Evolutionary conservation across 257 asterid genomes (phyloP).

Genomic region (Leptodermis oblonga): DNA sequence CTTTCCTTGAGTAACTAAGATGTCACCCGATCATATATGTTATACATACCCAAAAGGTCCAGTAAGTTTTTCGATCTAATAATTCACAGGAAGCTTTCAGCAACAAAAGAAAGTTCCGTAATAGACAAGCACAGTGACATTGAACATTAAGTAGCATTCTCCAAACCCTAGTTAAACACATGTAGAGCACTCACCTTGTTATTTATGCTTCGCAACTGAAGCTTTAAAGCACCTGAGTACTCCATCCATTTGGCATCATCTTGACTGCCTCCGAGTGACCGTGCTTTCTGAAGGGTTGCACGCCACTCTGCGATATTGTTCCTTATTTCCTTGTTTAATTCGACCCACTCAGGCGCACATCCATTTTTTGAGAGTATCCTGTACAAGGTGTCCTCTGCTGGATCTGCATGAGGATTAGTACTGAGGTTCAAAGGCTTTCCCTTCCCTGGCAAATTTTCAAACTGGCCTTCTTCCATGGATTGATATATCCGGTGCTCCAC

Average conservation of each 20-base stretch:
- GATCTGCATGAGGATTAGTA: conserved; percentile 79
- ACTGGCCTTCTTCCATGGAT: conserved; percentile 94
- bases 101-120: background rate
- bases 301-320: conserved; percentile 55
- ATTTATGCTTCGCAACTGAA: conserved; percentile 65
- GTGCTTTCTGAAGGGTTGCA: conserved; percentile 53
- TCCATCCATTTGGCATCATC: conserved; percentile 56
- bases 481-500: conserved; percentile 81
- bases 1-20: too few relatives aligned
- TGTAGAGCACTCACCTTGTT: conserved; percentile 42
- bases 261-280: conserved; percentile 27
- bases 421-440: conserved; percentile 81
- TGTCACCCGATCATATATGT: background rate
- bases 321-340: conserved; percentile 80
- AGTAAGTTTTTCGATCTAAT: background rate
- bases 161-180: background rate
- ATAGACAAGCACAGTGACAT: background rate
- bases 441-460: conserved; percentile 78
- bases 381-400: conserved; percentile 83
- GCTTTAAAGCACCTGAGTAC: conserved; percentile 53
- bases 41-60: background rate
- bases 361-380: conserved; percentile 73
- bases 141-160: background rate
- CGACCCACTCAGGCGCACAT: conserved; percentile 94
- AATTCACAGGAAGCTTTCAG: background rate